Percentiles rank a stretch among this genome's conserved stretches.
phyloP scores from a whole-genome alignment of 1,284 basidiomycete species.

The Malassezia nana region DNA sequence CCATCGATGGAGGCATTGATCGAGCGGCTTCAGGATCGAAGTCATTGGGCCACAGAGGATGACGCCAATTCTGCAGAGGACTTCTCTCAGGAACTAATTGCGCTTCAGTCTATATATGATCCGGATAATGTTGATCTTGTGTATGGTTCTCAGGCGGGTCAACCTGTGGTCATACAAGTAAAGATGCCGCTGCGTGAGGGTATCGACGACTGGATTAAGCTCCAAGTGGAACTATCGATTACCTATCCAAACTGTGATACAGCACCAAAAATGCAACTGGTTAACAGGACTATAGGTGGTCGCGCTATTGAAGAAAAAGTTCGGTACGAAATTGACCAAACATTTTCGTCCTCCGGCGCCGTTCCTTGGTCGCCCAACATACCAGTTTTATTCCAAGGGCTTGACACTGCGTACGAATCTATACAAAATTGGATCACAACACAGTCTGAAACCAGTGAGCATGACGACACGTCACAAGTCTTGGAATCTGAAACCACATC shows the following conservation, averaged over 20 bases:
- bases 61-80: background rate
- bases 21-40: background rate
- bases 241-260: conserved; percentile 3
- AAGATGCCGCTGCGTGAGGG: background rate
- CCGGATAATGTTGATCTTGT: conserved; percentile 32
- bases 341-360: background rate
- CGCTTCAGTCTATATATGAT: conserved; percentile 41
- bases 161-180: conserved; percentile 7
- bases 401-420: conserved; percentile 42
- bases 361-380: conserved; percentile 27
- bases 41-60: background rate
- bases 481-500: background rate
- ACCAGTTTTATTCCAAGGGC: conserved; percentile 45
- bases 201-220: background rate
- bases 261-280: conserved; percentile 2
- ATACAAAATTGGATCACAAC: conserved; percentile 30
- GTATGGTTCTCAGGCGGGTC: conserved; percentile 28
- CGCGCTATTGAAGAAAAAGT: conserved; percentile 8
- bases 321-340: background rate
- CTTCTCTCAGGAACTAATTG: conserved; percentile 13
- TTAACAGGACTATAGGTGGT: background rate
- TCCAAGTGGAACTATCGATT: background rate
- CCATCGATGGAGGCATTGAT: conserved; percentile 5
- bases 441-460: background rate
- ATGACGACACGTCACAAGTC: background rate